phyloP scores from a whole-genome alignment of 164 flowering plant species.

The Sedum album region DNA sequence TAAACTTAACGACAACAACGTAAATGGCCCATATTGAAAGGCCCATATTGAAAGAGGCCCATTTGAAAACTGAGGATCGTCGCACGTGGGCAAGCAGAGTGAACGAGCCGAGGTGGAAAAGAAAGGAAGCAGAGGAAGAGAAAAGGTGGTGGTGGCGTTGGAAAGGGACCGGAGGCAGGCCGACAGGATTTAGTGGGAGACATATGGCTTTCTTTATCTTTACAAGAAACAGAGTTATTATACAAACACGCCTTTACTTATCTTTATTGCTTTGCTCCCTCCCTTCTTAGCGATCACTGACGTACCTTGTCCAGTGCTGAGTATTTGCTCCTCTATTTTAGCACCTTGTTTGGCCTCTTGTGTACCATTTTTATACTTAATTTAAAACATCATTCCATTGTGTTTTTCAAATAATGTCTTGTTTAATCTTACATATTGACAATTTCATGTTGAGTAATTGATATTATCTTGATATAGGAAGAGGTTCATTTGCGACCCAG shows the following conservation, averaged over 20 bases:
- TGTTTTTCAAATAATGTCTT: too few species aligned
- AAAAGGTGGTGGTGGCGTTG: not conserved
- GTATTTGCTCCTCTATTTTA: not conserved
- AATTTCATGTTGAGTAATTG: too few species aligned
- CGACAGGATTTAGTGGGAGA: slow-evolving; percentile 5
- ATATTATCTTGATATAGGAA: too few species aligned
- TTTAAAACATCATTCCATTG: too few species aligned
- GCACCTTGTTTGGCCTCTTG: not conserved
- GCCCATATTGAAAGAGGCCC: too few species aligned
- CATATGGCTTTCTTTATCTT: not conserved
- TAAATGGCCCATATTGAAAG: not conserved
- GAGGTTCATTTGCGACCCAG: too few species aligned
- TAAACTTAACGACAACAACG: too few species aligned
- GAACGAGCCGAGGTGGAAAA: too few species aligned
- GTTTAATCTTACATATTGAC: too few species aligned
- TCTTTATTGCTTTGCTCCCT: not conserved
- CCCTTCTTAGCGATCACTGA: not conserved
- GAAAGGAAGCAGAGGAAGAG: not conserved
- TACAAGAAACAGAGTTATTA: not conserved
- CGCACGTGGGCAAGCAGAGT: too few species aligned
- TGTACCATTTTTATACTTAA: not conserved
- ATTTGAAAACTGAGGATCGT: too few species aligned
- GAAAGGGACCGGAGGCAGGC: not conserved
- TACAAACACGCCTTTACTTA: not conserved
- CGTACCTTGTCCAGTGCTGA: not conserved